phyloP scores from a whole-genome alignment of 768 basidiomycete genomes.

The Dendrothele bispora region DNA sequence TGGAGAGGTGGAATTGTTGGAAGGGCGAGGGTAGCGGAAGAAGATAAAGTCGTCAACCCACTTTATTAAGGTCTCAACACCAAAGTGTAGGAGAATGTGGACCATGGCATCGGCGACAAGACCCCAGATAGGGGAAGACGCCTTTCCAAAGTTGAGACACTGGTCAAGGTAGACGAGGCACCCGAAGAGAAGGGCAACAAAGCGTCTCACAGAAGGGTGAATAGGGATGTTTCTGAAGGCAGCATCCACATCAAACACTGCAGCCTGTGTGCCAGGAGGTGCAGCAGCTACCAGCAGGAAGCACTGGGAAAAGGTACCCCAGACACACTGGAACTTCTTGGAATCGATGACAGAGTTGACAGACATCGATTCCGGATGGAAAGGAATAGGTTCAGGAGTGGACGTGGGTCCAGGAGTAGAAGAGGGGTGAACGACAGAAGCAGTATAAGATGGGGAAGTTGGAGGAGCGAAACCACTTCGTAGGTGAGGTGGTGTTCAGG shows the following conservation, averaged over 20 bases:
- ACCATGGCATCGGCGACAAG: conserved; percentile 29
- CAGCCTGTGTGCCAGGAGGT: conserved; percentile 31
- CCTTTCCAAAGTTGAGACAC: conserved; percentile 26
- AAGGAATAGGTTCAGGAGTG: background rate
- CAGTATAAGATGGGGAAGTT: conserved; percentile 5
- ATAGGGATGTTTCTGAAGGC: conserved; percentile 35
- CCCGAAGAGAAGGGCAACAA: conserved; percentile 21
- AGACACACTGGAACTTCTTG: conserved; percentile 23
- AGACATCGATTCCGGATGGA: conserved; percentile 14
- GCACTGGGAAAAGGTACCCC: conserved; percentile 30
- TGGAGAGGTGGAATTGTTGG: background rate
- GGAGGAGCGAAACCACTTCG: no score
- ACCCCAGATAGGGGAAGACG: conserved; percentile 29
- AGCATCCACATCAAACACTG: conserved; percentile 37
- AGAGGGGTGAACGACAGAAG: background rate
- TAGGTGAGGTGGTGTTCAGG: no score
- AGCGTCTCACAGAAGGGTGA: conserved; percentile 21
- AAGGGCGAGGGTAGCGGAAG: conserved; percentile 17
- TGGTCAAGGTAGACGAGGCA: conserved; percentile 27
- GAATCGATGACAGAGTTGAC: conserved; percentile 26
- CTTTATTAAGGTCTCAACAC: conserved; percentile 17
- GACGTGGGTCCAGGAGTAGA: no score
- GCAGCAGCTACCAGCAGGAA: conserved; percentile 23
- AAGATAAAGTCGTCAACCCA: conserved; percentile 32
- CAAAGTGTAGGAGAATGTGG: conserved; percentile 17